A percentile compares a stretch with the other conserved stretches of the same genome.
Evolutionary conservation across 768 basidiomycete genomes (phyloP).

Genomic region (Phanerodontia chrysosporium): DNA sequence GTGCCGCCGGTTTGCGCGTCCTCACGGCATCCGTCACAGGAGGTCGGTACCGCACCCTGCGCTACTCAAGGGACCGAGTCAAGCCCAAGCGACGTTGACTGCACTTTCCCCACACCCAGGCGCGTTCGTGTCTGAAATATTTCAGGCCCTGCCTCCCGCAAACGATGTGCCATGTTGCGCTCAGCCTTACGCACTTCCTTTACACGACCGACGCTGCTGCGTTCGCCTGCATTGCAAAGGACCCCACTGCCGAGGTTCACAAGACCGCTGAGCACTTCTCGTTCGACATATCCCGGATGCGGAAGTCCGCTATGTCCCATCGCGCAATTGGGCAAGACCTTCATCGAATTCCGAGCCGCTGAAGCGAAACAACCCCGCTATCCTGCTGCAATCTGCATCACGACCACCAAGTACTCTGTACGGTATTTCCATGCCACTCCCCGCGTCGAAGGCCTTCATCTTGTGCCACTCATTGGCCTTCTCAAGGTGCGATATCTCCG

Average conservation of each 20-base stretch:
- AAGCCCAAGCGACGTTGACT: neutral
- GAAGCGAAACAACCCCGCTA: neutral
- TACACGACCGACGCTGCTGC: neutral
- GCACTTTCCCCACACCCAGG: neutral
- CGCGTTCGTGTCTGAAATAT: neutral
- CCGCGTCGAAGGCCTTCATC: slow-evolving; percentile 29
- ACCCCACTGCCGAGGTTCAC: neutral
- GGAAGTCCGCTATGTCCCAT: neutral
- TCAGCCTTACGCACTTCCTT: slow-evolving; percentile 31
- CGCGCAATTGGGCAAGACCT: slow-evolving; percentile 10
- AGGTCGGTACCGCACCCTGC: neutral
- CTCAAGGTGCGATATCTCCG: slow-evolving; percentile 51
- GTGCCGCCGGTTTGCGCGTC: slow-evolving; percentile 1
- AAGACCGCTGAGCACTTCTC: neutral
- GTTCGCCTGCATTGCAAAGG: neutral
- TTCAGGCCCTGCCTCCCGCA: slow-evolving; percentile 4
- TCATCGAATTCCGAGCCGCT: slow-evolving; percentile 5
- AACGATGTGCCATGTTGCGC: slow-evolving; percentile 55
- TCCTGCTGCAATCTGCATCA: slow-evolving; percentile 1
- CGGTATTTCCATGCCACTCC: slow-evolving; percentile 8
- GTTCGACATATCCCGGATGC: neutral
- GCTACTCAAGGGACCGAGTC: neutral
- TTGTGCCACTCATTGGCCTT: slow-evolving; percentile 54
- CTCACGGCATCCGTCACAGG: neutral
- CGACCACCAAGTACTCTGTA: neutral